Evolutionary conservation across 306 rosid species (phyloP).

Genomic region (Quercus alba): DNA sequence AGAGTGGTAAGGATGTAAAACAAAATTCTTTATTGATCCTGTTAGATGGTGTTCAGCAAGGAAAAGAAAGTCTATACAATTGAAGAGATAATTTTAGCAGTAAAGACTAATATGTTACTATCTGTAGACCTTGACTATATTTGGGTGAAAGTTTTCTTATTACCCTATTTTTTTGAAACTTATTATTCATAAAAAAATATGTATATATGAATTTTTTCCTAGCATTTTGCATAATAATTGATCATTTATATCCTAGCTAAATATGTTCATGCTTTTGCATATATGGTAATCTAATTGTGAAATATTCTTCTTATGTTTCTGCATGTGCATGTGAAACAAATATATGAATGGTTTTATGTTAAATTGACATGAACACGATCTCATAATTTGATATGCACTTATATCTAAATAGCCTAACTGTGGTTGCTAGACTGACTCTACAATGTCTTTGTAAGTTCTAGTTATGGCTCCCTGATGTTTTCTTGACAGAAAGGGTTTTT

Average conservation of each 20-base stretch:
- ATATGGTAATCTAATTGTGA: neutral
- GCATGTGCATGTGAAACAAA: neutral
- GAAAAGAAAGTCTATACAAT: neutral
- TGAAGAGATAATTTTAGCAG: neutral
- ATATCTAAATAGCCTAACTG: neutral
- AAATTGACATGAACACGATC: neutral
- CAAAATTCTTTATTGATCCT: neutral
- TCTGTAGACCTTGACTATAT: neutral
- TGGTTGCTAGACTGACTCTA: neutral
- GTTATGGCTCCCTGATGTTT: neutral
- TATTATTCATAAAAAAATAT: neutral
- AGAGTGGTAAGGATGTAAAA: neutral
- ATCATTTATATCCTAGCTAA: neutral
- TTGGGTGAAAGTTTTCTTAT: neutral
- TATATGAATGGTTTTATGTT: neutral
- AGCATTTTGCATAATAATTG: neutral
- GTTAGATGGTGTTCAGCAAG: neutral
- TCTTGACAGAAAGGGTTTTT: neutral
- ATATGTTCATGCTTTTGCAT: neutral
- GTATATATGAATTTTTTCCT: neutral
- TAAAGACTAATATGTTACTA: neutral
- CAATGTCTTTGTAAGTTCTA: neutral
- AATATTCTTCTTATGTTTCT: neutral
- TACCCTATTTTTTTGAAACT: too few species aligned
- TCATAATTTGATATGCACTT: neutral